phyloP scores from a whole-genome alignment of 2,329 filamentous ascomycete genomes.

The Cercospora sp. region DNA sequence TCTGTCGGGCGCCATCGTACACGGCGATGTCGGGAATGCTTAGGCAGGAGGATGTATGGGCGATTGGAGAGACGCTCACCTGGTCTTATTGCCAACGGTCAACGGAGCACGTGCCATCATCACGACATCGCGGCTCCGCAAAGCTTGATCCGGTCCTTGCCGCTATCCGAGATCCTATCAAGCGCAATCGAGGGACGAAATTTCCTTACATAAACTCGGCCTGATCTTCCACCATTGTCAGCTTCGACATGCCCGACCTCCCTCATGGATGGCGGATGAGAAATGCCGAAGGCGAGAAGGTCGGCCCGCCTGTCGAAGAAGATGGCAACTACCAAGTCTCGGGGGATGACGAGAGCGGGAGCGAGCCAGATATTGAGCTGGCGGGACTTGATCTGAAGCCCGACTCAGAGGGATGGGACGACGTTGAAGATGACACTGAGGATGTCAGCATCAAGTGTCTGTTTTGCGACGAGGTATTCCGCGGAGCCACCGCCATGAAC shows the following conservation, averaged over 20 bases:
- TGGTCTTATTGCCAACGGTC: neutral
- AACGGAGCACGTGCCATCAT: slow-evolving; percentile 3
- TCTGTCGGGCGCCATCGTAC: slow-evolving; percentile 40
- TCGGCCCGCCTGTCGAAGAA: slow-evolving; percentile 29
- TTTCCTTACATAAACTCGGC: slow-evolving; percentile 13
- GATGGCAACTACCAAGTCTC: slow-evolving; percentile 25
- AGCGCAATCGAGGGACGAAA: neutral
- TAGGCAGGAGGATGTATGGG: neutral
- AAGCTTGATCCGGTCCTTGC: slow-evolving; percentile 16
- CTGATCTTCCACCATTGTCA: neutral
- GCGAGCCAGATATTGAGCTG: slow-evolving; percentile 24
- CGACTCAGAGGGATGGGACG: slow-evolving; percentile 48
- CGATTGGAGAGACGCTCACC: neutral
- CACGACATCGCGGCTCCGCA: slow-evolving; percentile 14
- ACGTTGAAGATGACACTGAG: slow-evolving; percentile 46
- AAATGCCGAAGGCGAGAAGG: slow-evolving; percentile 26
- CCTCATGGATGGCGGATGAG: slow-evolving; percentile 32
- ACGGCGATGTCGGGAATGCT: neutral
- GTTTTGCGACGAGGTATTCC: slow-evolving; percentile 42
- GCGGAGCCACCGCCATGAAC: slow-evolving; percentile 39
- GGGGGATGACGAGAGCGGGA: slow-evolving; percentile 24
- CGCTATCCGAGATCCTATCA: slow-evolving; percentile 3
- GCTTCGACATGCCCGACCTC: slow-evolving; percentile 24
- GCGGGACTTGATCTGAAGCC: slow-evolving; percentile 34
- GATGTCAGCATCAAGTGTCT: slow-evolving; percentile 43